Conservation (phyloP, 345 rosid species). For the Murraya paniculata region DNA sequence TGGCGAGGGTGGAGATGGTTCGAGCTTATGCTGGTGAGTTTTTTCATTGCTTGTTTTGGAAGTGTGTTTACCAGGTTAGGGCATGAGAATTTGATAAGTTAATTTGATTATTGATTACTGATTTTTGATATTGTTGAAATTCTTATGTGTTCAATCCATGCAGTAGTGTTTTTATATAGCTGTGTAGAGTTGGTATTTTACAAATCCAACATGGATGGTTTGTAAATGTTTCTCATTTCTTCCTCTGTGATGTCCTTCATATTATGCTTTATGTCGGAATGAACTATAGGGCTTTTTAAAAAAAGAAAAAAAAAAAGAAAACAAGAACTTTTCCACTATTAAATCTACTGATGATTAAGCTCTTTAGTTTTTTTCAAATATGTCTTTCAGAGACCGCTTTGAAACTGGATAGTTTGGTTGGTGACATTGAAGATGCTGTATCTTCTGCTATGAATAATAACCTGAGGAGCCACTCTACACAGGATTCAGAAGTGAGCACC, state of each 20-base stretch:
- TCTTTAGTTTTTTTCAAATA: constrained; percentile 18
- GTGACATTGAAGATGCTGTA: constrained; percentile 92
- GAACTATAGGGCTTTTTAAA: background rate
- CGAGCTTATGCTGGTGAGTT: constrained; percentile 76
- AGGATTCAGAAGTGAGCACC: constrained; percentile 60
- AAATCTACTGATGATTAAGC: background rate
- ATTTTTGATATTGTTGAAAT: background rate
- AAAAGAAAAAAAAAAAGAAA: too few species aligned
- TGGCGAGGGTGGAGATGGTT: constrained; percentile 79
- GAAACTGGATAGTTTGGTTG: constrained; percentile 76
- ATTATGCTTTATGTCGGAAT: background rate
- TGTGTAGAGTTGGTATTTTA: background rate
- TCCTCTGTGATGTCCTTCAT: background rate
- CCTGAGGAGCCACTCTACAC: constrained; percentile 41
- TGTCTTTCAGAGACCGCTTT: constrained; percentile 75
- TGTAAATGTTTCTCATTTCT: background rate
- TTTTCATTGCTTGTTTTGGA: constrained; percentile 4
- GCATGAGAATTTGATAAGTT: background rate
- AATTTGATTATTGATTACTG: background rate
- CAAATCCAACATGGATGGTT: background rate
- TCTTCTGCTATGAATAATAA: constrained; percentile 65
- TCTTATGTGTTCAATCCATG: background rate
- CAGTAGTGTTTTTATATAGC: background rate
- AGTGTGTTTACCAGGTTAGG: background rate
- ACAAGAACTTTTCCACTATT: background rate